Percentiles rank a stretch among this genome's conserved stretches.
Conservation (phyloP, 495 filamentous ascomycete species). For the Talaromyces borbonicus region DNA sequence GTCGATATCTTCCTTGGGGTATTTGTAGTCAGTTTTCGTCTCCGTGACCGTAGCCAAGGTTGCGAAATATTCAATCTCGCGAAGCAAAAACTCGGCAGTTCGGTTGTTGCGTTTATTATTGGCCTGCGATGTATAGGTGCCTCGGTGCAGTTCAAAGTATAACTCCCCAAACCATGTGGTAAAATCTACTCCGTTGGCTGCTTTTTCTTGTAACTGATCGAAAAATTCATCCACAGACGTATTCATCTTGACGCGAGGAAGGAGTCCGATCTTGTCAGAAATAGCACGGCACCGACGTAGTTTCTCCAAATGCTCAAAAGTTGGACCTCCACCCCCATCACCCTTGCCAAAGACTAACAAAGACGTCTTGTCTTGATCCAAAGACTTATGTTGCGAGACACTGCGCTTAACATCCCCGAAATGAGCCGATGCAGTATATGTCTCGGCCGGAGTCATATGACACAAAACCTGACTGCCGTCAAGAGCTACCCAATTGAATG, state of each 20-base stretch:
- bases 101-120: constrained; percentile 96
- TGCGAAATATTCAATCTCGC: constrained; percentile 81
- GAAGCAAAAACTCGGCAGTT: constrained; percentile 70
- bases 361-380: constrained; percentile 82
- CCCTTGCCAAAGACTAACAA: constrained; percentile 92
- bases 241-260: constrained; percentile 85
- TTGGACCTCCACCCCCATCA: constrained; percentile 91
- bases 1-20: constrained; percentile 86
- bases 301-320: constrained; percentile 90
- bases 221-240: constrained; percentile 96
- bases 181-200: constrained; percentile 60
- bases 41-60: constrained; percentile 69
- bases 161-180: constrained; percentile 97
- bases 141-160: constrained; percentile 93
- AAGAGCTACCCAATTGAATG: constrained; percentile 93
- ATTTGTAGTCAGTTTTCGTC: constrained; percentile 53
- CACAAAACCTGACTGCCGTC: constrained; percentile 95
- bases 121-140: constrained; percentile 93
- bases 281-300: constrained; percentile 89
- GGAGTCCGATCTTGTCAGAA: constrained; percentile 71
- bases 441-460: constrained; percentile 92
- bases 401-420: constrained; percentile 93
- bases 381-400: constrained; percentile 84
- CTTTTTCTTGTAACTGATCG: constrained; percentile 63
- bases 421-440: constrained; percentile 88